These are phyloP conservation scores for Peronospora belbahrii DNA, from an alignment of 352 stramenopile species.

Conservation along the genomic window DNA sequence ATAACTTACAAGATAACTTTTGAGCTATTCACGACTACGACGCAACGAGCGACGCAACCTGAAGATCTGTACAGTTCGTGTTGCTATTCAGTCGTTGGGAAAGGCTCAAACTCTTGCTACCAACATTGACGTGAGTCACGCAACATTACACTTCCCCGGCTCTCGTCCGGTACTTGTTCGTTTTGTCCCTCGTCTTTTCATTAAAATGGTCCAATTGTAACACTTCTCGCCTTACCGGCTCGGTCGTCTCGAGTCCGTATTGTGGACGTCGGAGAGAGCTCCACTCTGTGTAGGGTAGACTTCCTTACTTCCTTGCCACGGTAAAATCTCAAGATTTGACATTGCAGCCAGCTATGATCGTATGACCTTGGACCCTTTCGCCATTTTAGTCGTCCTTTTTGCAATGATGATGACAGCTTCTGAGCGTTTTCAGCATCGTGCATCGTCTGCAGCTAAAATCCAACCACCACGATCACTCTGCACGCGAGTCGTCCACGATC, in stretches of 20 bases:
- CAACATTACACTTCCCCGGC: neutral
- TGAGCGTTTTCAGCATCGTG: neutral
- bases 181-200: neutral
- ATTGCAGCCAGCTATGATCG: no score
- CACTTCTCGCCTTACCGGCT: neutral
- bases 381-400: neutral
- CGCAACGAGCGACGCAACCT: neutral
- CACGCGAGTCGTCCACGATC: neutral
- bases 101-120: neutral
- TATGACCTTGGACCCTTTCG: neutral
- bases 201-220: conserved; percentile 15
- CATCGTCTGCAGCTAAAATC: neutral
- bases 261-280: neutral
- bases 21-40: neutral
- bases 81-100: neutral
- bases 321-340: no score
- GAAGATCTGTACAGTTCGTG: neutral
- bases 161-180: neutral
- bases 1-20: conserved; percentile 2
- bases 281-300: neutral
- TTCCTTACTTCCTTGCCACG: neutral
- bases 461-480: neutral
- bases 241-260: neutral
- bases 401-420: neutral
- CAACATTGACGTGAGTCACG: neutral